Percentiles rank a stretch among this genome's conserved stretches.
These are phyloP conservation scores for Colletotrichum kahawae DNA, from an alignment of 2,329 filamentous ascomycete genomes.

Conservation along the genomic window DNA sequence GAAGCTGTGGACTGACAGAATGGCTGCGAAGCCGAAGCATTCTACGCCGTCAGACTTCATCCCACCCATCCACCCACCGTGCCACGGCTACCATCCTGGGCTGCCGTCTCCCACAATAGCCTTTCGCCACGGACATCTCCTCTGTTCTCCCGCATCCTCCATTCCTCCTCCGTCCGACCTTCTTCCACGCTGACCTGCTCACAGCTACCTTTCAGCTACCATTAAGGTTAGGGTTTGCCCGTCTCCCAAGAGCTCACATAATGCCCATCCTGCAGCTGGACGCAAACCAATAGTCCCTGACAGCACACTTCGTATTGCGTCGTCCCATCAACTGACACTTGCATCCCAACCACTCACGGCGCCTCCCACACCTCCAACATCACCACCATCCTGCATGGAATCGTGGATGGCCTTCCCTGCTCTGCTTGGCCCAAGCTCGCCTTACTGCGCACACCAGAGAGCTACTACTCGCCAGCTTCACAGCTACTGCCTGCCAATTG, in stretches of 20 bases:
- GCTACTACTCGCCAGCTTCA: not conserved
- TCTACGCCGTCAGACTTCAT: not conserved
- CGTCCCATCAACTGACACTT: conserved; percentile 18
- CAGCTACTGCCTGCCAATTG: not conserved
- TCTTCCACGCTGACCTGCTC: not conserved
- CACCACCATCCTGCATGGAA: not conserved
- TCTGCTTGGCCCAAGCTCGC: not conserved
- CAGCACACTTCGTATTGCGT: conserved; percentile 6
- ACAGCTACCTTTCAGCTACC: not conserved
- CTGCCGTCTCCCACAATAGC: not conserved
- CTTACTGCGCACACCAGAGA: not conserved
- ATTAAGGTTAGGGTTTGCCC: not conserved
- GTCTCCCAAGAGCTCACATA: not conserved
- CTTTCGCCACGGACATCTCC: not conserved
- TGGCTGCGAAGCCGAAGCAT: not conserved
- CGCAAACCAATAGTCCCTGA: not conserved
- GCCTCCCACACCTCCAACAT: not conserved
- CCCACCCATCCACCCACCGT: not conserved
- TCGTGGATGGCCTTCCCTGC: not conserved
- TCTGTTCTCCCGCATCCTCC: not conserved
- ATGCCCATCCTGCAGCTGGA: not conserved
- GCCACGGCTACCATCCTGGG: no score
- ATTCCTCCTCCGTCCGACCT: not conserved
- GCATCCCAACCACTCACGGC: not conserved
- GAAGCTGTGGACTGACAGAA: conserved; percentile 6